Conservation (phyloP, 2,329 filamentous ascomycete species). For the Cordyceps pruinosa region DNA sequence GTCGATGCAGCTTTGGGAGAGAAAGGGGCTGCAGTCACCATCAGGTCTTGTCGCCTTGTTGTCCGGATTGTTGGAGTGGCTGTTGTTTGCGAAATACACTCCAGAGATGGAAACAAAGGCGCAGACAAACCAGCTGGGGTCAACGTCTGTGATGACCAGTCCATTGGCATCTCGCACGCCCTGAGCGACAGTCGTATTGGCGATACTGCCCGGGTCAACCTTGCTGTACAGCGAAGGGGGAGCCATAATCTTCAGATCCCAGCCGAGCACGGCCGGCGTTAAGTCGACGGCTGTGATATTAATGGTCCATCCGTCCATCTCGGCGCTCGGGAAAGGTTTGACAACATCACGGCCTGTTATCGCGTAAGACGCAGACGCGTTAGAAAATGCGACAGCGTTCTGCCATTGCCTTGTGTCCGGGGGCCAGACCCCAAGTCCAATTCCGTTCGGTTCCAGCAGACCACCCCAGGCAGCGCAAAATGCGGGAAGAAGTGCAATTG, state of each 20-base stretch:
- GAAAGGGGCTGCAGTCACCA: neutral
- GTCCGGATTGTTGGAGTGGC: neutral
- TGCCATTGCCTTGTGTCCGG: too few relatives aligned
- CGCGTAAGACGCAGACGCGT: neutral
- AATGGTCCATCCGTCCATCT: conserved; percentile 7
- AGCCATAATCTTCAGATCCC: conserved; percentile 3
- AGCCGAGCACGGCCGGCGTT: neutral
- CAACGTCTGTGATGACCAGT: neutral
- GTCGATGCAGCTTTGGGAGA: neutral
- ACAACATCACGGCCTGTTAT: conserved; percentile 1
- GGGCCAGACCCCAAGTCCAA: too few relatives aligned
- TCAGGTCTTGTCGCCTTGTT: neutral
- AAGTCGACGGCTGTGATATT: conserved; percentile 8
- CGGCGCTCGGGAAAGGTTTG: neutral
- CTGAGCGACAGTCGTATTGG: neutral
- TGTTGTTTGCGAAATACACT: neutral
- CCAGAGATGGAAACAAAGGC: neutral
- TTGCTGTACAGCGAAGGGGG: neutral
- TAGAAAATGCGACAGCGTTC: too few relatives aligned
- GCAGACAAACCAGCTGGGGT: conserved; percentile 2
- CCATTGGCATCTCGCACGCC: neutral
- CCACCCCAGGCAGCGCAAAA: too few relatives aligned
- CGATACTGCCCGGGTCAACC: neutral
- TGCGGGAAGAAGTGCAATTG: neutral
- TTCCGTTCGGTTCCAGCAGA: too few relatives aligned